These are phyloP conservation scores for Naganishia cerealis DNA, from an alignment of 1,284 basidiomycete genomes.

Conservation along the genomic window DNA sequence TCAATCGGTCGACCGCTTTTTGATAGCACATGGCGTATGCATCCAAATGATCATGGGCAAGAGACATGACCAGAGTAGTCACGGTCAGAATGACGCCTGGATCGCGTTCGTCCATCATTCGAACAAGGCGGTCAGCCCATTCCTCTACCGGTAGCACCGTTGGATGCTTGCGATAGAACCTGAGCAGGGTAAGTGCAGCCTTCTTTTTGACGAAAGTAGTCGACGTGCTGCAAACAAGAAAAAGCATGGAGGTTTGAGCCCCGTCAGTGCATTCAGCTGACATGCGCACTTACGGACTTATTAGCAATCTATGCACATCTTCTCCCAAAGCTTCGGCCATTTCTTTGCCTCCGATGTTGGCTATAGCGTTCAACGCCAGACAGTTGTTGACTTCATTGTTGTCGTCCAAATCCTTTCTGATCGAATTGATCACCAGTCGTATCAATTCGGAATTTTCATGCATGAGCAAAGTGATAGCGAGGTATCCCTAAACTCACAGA, in stretches of 20 bases:
- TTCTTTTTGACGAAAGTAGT: conserved; percentile 97
- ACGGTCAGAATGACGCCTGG: conserved; percentile 92
- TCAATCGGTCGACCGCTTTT: conserved; percentile 85
- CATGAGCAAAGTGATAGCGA: conserved; percentile 94
- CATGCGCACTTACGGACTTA: conserved; percentile 76
- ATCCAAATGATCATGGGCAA: conserved; percentile 90
- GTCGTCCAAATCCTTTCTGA: conserved; percentile 93
- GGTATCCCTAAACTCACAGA: conserved; percentile 70
- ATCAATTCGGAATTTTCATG: conserved; percentile 97
- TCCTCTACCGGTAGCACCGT: conserved; percentile 88
- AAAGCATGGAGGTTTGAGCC: not conserved
- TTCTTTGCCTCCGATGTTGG: conserved; percentile 94
- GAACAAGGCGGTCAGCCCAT: conserved; percentile 92
- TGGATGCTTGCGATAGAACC: conserved; percentile 93
- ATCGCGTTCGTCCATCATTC: conserved; percentile 91
- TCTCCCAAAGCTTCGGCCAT: conserved; percentile 94
- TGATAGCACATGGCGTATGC: conserved; percentile 88
- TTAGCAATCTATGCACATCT: conserved; percentile 90
- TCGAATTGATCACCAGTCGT: conserved; percentile 93
- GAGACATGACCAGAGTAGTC: conserved; percentile 86
- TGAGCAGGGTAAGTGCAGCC: conserved; percentile 87
- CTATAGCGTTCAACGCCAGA: conserved; percentile 94
- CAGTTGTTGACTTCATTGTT: conserved; percentile 95
- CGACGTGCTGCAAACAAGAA: conserved; percentile 69
- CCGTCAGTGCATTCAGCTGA: not conserved